Evolutionary conservation across 768 basidiomycete genomes (phyloP).

Genomic region (Rhodotorula graminis): DNA sequence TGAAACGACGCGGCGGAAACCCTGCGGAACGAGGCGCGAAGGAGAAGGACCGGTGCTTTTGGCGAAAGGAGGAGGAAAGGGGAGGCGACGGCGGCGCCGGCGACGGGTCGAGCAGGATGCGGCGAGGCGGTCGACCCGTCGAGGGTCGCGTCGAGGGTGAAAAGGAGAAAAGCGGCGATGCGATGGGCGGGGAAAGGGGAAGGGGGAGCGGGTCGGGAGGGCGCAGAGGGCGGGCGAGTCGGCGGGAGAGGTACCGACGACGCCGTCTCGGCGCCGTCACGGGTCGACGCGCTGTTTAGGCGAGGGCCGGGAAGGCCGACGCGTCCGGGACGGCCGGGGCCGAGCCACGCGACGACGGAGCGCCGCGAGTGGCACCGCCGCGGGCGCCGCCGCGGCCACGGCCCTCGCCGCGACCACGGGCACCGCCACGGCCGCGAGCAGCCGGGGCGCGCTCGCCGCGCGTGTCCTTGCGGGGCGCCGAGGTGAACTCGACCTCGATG

Average conservation of each 20-base stretch:
- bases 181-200: background rate
- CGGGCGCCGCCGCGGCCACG: conserved; percentile 47
- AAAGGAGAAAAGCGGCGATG: background rate
- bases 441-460: conserved; percentile 49
- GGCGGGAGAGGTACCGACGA: background rate
- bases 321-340: conserved; percentile 40
- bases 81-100: no score
- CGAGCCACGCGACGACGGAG: background rate
- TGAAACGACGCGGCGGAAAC: background rate
- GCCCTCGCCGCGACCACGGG: conserved; percentile 53
- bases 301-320: conserved; percentile 43
- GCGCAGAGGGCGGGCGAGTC: background rate
- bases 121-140: background rate
- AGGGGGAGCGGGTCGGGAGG: background rate
- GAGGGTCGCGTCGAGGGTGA: no score
- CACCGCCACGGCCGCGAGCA: conserved; percentile 53
- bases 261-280: background rate
- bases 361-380: conserved; percentile 26
- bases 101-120: background rate
- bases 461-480: conserved; percentile 64
- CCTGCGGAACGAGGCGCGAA: background rate
- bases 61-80: background rate
- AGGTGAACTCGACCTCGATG: conserved; percentile 88
- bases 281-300: conserved; percentile 33
- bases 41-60: background rate